A percentile compares a stretch with the other conserved stretches of the same genome.
phyloP scores from a whole-genome alignment of 345 rosid species.

The Eutrema yunnanense region DNA sequence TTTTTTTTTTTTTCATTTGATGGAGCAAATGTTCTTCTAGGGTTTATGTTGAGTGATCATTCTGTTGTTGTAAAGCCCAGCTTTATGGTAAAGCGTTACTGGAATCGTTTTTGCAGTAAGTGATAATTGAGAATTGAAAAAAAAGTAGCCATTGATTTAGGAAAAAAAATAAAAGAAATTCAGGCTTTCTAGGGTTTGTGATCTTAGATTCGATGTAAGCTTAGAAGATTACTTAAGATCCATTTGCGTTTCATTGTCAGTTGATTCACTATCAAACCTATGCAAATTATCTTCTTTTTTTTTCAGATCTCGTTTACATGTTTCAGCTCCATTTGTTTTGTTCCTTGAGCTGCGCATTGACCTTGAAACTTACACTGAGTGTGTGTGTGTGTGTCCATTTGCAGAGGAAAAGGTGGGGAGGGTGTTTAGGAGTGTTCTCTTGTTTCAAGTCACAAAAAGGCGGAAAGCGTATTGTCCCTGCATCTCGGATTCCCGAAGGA shows the following conservation, averaged over 20 bases:
- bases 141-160: not conserved
- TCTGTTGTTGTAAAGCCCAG: not conserved
- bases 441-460: slow-evolving; percentile 84
- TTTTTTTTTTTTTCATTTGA: not conserved
- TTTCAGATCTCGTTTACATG: not conserved
- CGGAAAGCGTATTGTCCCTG: slow-evolving; percentile 86
- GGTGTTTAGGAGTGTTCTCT: slow-evolving; percentile 75
- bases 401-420: slow-evolving; percentile 94
- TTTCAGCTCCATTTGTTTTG: not conserved
- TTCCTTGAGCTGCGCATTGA: not conserved
- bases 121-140: not conserved
- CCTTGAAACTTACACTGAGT: not conserved
- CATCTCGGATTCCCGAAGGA: slow-evolving; percentile 75
- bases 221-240: not conserved
- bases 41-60: slow-evolving; percentile 9
- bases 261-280: not conserved
- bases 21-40: not conserved
- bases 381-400: not conserved
- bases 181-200: not conserved
- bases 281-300: not conserved
- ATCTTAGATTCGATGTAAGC: slow-evolving; percentile 18
- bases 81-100: not conserved
- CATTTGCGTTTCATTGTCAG: not conserved
- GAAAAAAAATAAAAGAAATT: not conserved
- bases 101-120: not conserved